Evolutionary conservation across 495 filamentous ascomycete species (phyloP), one percentile per base, ranked within the genome.

Genomic region (Podospora tetraspora): DNA sequence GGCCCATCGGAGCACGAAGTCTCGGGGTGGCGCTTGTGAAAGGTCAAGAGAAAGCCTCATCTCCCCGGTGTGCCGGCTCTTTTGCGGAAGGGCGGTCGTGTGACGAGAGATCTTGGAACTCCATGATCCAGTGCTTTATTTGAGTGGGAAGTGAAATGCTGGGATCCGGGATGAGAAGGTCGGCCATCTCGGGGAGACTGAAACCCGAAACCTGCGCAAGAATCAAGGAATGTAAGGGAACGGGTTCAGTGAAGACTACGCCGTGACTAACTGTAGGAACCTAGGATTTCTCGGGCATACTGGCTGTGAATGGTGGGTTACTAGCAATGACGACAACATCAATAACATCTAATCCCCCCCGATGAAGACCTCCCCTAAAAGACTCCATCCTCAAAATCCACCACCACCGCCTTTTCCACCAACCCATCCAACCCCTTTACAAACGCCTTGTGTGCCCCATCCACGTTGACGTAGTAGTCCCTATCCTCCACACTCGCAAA

Each of bases 401-500:
- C 69, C 24, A 86, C 79, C 25, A 76, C 71, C 3, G 78, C 74
- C 60, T 79, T 79, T 21, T 81, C 73, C 30, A 85, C 63, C 16
- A 80, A 60, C 1, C 63, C 72, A 7, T 67, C 71, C 6, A 84
- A 23, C 27, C 66, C 75, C 67, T 77, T 75, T 52, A 81, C 76
- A 66, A 86, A 87, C 0, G 58, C 77, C 37, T 74, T 52, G 71
- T 90, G 87, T 3, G 75, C 78, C 3, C 79, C 81, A 69, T 89
- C 87, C 11, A 80, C 62, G 16, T 77, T 65, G 25, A 84, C 66
- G 69, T 88, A 89, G 72, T 85, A 89, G n/a, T 84, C 73, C 21
- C 85, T 77, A 68, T 90, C 87, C 66, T 83, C 82, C 11, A 74
- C 70, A 30, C 75, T 86, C 19, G 82, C 84, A 68, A 92, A 91